These are phyloP conservation scores for Aspergillus sp. DNA, from an alignment of 2,329 filamentous ascomycete species.

Conservation along the genomic window DNA sequence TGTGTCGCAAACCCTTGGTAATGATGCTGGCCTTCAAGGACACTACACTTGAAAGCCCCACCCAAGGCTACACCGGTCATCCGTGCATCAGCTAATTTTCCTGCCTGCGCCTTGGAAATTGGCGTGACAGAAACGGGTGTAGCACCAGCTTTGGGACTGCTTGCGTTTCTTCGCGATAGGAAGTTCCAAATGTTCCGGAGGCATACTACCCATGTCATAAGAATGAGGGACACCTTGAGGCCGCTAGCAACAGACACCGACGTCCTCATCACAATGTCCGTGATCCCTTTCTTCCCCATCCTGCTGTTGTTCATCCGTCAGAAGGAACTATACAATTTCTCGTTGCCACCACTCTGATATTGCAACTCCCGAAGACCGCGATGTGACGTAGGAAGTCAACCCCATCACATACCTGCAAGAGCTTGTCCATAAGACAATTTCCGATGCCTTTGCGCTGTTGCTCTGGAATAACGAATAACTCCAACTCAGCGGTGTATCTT, in stretches of 20 bases:
- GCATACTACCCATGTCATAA: slow-evolving; percentile 55
- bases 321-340: too few relatives aligned
- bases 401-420: slow-evolving; percentile 56
- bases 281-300: too few relatives aligned
- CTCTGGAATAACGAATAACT: slow-evolving; percentile 63
- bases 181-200: slow-evolving; percentile 59
- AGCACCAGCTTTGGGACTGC: slow-evolving; percentile 47
- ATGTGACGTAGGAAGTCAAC: slow-evolving; percentile 63
- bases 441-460: slow-evolving; percentile 64
- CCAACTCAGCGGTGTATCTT: slow-evolving; percentile 60
- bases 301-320: too few relatives aligned
- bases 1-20: slow-evolving; percentile 58
- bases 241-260: too few relatives aligned
- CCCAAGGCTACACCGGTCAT: slow-evolving; percentile 38
- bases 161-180: slow-evolving; percentile 61
- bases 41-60: slow-evolving; percentile 56
- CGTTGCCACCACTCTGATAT: too few relatives aligned
- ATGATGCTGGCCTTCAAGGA: slow-evolving; percentile 56
- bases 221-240: slow-evolving; percentile 55
- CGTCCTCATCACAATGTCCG: too few relatives aligned
- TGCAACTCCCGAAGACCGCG: too few relatives aligned
- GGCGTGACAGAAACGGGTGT: slow-evolving; percentile 31
- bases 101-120: slow-evolving; percentile 31
- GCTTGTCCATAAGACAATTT: slow-evolving; percentile 67
- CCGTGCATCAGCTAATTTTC: slow-evolving; percentile 41